A percentile compares a stretch with the other conserved stretches of the same genome.
phyloP scores from a whole-genome alignment of 495 filamentous ascomycete genomes.

The Copromyces sp. region DNA sequence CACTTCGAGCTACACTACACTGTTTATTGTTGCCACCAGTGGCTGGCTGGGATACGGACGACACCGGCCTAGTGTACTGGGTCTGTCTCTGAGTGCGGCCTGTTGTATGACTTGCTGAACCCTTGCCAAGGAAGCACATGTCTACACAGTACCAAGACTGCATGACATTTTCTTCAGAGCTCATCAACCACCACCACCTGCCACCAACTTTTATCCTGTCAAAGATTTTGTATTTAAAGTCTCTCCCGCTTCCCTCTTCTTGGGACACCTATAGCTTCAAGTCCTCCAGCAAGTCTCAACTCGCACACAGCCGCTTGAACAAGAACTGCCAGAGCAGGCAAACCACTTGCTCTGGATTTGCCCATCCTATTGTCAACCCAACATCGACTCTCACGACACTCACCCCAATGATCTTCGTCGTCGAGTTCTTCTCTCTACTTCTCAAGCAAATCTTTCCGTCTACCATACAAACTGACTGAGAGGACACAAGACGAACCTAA shows the following conservation, averaged over 20 bases:
- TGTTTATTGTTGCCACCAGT: too few species aligned
- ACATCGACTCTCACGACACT: neutral
- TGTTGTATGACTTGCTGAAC: neutral
- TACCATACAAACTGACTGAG: neutral
- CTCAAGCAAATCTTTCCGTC: constrained; percentile 25
- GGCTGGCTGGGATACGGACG: too few species aligned
- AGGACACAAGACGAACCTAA: neutral
- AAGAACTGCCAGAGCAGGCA: neutral
- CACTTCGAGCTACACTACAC: neutral
- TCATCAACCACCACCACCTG: neutral
- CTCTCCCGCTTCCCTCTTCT: neutral
- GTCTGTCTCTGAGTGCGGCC: neutral
- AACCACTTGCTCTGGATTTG: neutral
- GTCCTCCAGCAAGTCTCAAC: neutral
- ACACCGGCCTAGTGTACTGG: neutral
- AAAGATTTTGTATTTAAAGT: neutral
- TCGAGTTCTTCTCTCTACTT: constrained; percentile 35
- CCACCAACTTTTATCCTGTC: neutral
- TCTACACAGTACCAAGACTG: neutral
- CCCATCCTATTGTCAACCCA: neutral
- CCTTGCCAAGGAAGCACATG: neutral
- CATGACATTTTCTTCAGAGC: neutral
- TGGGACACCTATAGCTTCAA: neutral
- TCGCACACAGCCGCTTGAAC: neutral
- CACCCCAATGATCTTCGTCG: constrained; percentile 27